phyloP scores from a whole-genome alignment of 768 basidiomycete genomes.

The Flagelloscypha sp. region DNA sequence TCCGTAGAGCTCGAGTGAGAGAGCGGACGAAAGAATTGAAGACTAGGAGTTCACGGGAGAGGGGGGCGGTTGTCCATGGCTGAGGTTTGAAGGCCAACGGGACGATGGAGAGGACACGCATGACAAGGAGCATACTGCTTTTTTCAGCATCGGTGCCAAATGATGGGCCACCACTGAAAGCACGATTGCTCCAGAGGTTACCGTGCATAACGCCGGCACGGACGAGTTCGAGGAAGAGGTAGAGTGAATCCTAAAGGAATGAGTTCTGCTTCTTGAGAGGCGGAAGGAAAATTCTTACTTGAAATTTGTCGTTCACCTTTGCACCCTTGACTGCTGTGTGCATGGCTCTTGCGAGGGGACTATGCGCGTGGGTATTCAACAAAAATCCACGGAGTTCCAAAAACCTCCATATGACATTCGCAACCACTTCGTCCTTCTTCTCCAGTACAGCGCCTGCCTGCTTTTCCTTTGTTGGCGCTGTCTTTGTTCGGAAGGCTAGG shows the following conservation, averaged over 20 bases:
- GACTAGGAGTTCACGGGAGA: conserved; percentile 92
- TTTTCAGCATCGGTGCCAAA: conserved; percentile 94
- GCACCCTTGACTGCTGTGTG: conserved; percentile 69
- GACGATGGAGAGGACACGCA: conserved; percentile 93
- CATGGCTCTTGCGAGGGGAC: conserved; percentile 87
- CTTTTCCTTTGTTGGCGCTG: too few relatives aligned
- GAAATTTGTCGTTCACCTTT: conserved; percentile 95
- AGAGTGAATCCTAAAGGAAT: conserved; percentile 93
- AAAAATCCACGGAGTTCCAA: conserved; percentile 92
- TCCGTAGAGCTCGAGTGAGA: conserved; percentile 82
- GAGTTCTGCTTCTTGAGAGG: too few relatives aligned
- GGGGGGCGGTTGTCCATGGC: conserved; percentile 91
- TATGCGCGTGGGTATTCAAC: conserved; percentile 80
- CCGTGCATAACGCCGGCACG: conserved; percentile 97
- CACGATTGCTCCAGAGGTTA: conserved; percentile 78
- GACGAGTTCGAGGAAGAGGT: conserved; percentile 90
- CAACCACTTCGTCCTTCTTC: conserved; percentile 97
- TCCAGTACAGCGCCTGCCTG: conserved; percentile 54
- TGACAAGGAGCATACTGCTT: conserved; percentile 88
- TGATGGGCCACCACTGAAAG: conserved; percentile 91
- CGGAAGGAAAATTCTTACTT: too few relatives aligned
- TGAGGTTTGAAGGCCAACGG: conserved; percentile 90
- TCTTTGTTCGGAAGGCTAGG: conserved; percentile 73
- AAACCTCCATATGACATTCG: conserved; percentile 98
- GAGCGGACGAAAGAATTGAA: conserved; percentile 98